Conservation (phyloP, 2,329 filamentous ascomycete species). For the Colletotrichum euphorbiae region DNA sequence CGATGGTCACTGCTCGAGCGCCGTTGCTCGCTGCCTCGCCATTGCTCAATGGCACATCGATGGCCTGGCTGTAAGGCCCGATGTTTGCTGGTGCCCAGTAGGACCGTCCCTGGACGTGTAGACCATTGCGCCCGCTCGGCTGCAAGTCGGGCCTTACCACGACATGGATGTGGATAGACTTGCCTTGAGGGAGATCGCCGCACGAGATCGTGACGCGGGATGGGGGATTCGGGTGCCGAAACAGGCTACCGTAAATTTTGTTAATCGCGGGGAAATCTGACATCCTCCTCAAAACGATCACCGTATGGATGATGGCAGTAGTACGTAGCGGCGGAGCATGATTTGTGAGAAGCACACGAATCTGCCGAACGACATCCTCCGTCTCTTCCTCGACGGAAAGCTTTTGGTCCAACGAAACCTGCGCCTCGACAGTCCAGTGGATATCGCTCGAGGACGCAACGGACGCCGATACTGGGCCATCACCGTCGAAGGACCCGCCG, state of each 20-base stretch:
- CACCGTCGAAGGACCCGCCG: not conserved
- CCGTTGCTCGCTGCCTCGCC: conserved; percentile 34
- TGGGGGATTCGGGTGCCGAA: conserved; percentile 83
- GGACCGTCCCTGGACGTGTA: conserved; percentile 92
- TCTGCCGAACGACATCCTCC: conserved; percentile 57
- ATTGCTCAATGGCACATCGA: conserved; percentile 60
- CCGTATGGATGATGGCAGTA: conserved; percentile 63
- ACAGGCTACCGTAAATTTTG: conserved; percentile 78
- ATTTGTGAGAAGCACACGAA: conserved; percentile 55
- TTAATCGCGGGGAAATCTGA: conserved; percentile 82
- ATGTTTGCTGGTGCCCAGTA: conserved; percentile 99
- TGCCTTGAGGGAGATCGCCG: conserved; percentile 73
- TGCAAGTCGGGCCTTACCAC: conserved; percentile 51
- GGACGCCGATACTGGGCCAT: conserved; percentile 1
- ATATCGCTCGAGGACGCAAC: conserved; percentile 31
- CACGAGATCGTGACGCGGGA: conserved; percentile 86
- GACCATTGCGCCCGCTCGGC: conserved; percentile 61
- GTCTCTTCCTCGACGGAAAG: conserved; percentile 60
- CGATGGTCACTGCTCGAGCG: conserved; percentile 70
- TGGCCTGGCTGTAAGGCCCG: conserved; percentile 93
- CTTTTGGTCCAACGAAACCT: conserved; percentile 31
- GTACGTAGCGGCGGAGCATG: conserved; percentile 49
- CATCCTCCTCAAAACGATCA: conserved; percentile 83
- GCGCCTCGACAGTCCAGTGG: conserved; percentile 55
- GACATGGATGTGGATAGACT: conserved; percentile 71